Evolutionary conservation across 2,329 filamentous ascomycete genomes (phyloP).

Genomic region (Calonectria naviculata): DNA sequence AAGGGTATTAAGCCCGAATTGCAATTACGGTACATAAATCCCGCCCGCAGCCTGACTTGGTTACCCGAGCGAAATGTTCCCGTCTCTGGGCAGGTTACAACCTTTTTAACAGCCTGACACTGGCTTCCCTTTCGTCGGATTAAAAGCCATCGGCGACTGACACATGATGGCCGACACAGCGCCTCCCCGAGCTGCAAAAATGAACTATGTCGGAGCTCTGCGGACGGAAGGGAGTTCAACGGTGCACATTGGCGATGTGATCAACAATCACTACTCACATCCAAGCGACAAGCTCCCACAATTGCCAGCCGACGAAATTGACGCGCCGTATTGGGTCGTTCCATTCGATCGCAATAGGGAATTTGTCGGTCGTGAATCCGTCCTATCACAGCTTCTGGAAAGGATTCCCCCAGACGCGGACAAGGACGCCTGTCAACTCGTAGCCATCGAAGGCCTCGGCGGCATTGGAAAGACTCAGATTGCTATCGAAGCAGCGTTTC

Average conservation of each 20-base stretch:
- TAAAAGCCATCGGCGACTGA: neutral
- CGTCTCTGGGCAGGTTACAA: no score
- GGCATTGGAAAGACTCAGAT: constrained; percentile 54
- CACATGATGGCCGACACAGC: neutral
- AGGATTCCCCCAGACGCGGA: neutral
- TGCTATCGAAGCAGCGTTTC: constrained; percentile 48
- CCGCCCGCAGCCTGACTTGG: no score
- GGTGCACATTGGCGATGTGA: neutral
- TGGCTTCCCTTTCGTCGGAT: no score
- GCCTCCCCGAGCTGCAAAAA: neutral
- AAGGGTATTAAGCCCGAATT: neutral
- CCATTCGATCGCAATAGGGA: constrained; percentile 39
- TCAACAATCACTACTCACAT: no score
- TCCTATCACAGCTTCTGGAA: constrained; percentile 17
- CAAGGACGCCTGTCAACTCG: neutral
- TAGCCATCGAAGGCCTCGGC: constrained; percentile 43
- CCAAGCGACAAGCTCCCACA: neutral
- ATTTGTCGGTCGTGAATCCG: constrained; percentile 37
- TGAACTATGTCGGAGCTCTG: neutral
- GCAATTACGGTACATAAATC: neutral
- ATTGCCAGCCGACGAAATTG: neutral
- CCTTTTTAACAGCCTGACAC: no score
- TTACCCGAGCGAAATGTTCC: neutral
- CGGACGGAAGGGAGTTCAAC: neutral
- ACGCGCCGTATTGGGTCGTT: constrained; percentile 11